Percentiles rank a stretch among this genome's conserved stretches.
These are phyloP conservation scores for Mycena haematopus DNA, from an alignment of 768 basidiomycete species.

Conservation along the genomic window DNA sequence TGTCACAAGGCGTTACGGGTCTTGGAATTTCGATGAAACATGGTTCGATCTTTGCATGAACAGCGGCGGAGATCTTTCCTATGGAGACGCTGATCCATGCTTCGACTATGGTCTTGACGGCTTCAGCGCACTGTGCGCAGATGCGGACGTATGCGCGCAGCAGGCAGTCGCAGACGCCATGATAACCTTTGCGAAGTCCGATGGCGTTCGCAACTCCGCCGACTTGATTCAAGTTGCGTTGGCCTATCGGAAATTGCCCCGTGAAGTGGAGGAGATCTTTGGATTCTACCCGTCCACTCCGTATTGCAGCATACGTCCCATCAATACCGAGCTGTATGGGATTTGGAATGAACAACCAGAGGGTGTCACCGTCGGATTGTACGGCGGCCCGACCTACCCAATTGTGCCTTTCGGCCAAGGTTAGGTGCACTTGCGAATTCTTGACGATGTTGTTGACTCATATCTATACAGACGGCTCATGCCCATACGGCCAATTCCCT, in stretches of 20 bases:
- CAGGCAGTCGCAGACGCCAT: slow-evolving; percentile 56
- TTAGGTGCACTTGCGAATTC: slow-evolving; percentile 33
- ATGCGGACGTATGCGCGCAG: slow-evolving; percentile 54
- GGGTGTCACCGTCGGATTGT: slow-evolving; percentile 51
- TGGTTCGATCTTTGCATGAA: slow-evolving; percentile 54
- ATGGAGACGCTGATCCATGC: slow-evolving; percentile 43
- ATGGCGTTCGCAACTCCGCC: slow-evolving; percentile 45
- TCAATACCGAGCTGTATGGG: slow-evolving; percentile 48
- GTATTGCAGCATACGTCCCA: slow-evolving; percentile 49
- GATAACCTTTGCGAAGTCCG: slow-evolving; percentile 56
- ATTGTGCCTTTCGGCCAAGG: slow-evolving; percentile 53
- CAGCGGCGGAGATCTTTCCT: slow-evolving; percentile 50
- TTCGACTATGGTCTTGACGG: slow-evolving; percentile 46
- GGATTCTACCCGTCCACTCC: slow-evolving; percentile 53
- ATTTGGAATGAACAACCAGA: slow-evolving; percentile 49
- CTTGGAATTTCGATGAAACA: slow-evolving; percentile 40
- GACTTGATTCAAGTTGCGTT: slow-evolving; percentile 51
- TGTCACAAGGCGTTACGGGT: slow-evolving; percentile 9
- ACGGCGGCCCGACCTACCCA: slow-evolving; percentile 46
- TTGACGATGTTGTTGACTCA: neutral
- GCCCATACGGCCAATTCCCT: slow-evolving; percentile 50
- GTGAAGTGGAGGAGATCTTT: slow-evolving; percentile 49
- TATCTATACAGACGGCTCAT: slow-evolving; percentile 45
- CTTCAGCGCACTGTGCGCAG: slow-evolving; percentile 51
- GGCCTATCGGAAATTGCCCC: slow-evolving; percentile 48